phyloP scores from a whole-genome alignment of 2,329 filamentous ascomycete genomes.

The Sarocladium oryzae region DNA sequence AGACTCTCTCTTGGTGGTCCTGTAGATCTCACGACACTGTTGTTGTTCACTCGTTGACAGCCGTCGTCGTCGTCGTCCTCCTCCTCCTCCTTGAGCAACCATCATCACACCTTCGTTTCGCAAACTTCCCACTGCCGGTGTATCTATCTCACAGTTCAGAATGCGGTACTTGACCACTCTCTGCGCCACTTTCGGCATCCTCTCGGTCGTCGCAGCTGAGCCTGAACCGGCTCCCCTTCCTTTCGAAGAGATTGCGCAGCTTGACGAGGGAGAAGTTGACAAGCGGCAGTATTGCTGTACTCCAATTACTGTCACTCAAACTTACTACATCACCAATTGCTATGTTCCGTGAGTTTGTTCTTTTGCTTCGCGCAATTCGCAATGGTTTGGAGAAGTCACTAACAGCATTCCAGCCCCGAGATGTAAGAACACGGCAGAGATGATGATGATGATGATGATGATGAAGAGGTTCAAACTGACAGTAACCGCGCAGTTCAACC shows the following conservation, averaged over 20 bases:
- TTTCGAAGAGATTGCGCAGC: not conserved
- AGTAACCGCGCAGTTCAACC: not conserved
- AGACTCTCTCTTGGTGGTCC: too few relatives aligned
- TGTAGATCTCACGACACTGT: too few relatives aligned
- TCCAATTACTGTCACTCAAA: not conserved
- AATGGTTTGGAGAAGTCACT: too few relatives aligned
- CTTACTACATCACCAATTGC: not conserved
- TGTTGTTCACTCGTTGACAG: not conserved
- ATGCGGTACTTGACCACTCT: conserved; percentile 5
- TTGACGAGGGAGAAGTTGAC: not conserved
- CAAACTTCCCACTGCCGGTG: not conserved
- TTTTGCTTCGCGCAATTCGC: not conserved
- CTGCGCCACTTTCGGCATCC: not conserved
- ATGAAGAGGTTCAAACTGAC: too few relatives aligned
- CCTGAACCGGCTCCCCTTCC: not conserved
- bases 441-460: too few relatives aligned
- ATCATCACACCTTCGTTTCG: conserved; percentile 4
- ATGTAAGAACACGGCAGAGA: not conserved
- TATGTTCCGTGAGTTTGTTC: not conserved
- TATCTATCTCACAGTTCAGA: not conserved
- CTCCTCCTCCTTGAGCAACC: not conserved
- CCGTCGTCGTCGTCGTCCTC: too few relatives aligned
- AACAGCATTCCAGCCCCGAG: not conserved
- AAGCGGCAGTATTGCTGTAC: not conserved
- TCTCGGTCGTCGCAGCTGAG: not conserved